Evolutionary conservation across 345 rosid genomes (phyloP), one percentile per base, ranked within the genome.

Genomic region (Turnera subulata): DNA sequence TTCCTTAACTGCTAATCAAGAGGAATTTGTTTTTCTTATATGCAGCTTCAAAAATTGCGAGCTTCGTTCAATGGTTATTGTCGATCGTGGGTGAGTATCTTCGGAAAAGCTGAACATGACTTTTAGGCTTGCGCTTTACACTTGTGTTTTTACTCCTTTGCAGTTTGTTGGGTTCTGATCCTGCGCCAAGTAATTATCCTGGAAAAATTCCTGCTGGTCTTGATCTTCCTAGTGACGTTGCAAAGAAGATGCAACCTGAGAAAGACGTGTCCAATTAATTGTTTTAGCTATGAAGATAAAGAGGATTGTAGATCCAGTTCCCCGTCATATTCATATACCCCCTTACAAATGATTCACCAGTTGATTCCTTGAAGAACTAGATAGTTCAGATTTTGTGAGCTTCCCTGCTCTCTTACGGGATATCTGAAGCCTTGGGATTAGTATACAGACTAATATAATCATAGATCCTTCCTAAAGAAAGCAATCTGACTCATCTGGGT

Each of bases 1-100:
- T n/a, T n/a, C n/a, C n/a, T n/a, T n/a, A n/a, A n/a, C n/a, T 53
- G 46, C 53, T 63, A 62, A 58, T 65, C 52, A n/a, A 47, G 48
- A 46, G 45, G 49, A 50, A n/a, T 22, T 16, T 66, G 25, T 25
- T 16, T 23, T 39, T 17, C 61, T 33, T 68, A 15, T 29, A 5
- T 74, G 78, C 83, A 89, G 94, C 52, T 86, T 89, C 52, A 68
- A 75, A 0, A 89, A 89, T 33, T 82, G 97, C 56, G 89, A 84
- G 80, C 89, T 84, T 22, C 89, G 89, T 1, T 86, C 97, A 0
- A 19, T 82, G 72, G 78, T 76, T 59, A 35, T 82, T 15, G 77
- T 81, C 12, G 83, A 89, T 54, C 78, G 71, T 74, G 61, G 88
- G 89, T 86, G 52, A 73, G 81, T 50, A 19, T 18, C 7, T 17